phyloP scores from a whole-genome alignment of 2,329 filamentous ascomycete genomes.

The Aspergillus pseudotamarii region DNA sequence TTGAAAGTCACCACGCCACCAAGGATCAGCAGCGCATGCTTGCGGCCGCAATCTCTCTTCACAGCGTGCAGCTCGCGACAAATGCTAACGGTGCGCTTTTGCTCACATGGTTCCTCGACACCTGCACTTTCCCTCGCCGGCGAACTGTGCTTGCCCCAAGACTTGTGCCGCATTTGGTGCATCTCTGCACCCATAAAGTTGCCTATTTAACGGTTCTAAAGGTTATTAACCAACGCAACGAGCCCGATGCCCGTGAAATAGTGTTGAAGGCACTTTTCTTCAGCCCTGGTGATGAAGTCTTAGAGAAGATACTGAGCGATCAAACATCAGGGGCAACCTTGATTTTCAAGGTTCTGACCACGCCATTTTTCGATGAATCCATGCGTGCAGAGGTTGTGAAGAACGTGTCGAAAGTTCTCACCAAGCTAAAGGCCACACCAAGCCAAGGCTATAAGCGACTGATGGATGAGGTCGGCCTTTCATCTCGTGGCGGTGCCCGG shows the following conservation, averaged over 20 bases:
- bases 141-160: slow-evolving; percentile 89
- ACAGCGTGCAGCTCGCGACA: slow-evolving; percentile 93
- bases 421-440: slow-evolving; percentile 89
- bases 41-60: slow-evolving; percentile 90
- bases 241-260: slow-evolving; percentile 86
- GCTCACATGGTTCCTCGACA: slow-evolving; percentile 97
- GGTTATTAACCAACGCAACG: slow-evolving; percentile 96
- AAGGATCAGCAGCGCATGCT: slow-evolving; percentile 96
- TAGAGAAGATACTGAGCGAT: slow-evolving; percentile 89
- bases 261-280: slow-evolving; percentile 93
- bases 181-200: slow-evolving; percentile 97
- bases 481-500: slow-evolving; percentile 49
- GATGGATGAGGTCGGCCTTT: slow-evolving; percentile 97
- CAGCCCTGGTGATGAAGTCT: slow-evolving; percentile 77
- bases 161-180: slow-evolving; percentile 88
- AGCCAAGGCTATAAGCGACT: slow-evolving; percentile 96
- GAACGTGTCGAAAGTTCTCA: slow-evolving; percentile 84
- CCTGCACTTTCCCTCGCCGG: slow-evolving; percentile 90
- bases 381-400: slow-evolving; percentile 87
- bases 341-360: slow-evolving; percentile 98
- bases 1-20: slow-evolving; percentile 92
- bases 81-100: slow-evolving; percentile 94
- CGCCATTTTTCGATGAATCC: slow-evolving; percentile 92
- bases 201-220: slow-evolving; percentile 96
- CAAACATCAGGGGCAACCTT: slow-evolving; percentile 90